Conservation (phyloP, 2,329 filamentous ascomycete species). For the Arthrobotrys megalospora region DNA sequence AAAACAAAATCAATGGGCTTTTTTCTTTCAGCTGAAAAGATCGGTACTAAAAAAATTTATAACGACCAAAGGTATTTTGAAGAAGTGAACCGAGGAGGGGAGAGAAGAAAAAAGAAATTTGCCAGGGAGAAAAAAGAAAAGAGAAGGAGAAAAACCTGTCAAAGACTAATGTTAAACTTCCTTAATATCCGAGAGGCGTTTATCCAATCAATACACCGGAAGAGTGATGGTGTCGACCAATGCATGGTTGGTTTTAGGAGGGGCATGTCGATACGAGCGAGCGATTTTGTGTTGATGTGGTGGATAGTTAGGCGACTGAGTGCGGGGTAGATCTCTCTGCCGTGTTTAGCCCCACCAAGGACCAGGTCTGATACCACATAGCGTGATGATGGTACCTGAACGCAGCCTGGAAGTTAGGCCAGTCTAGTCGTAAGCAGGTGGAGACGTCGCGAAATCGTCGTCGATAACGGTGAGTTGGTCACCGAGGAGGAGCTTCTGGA, state of each 20-base stretch:
- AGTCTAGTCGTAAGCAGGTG: slow-evolving; percentile 48
- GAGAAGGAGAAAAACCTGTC: slow-evolving; percentile 30
- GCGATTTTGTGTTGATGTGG: slow-evolving; percentile 52
- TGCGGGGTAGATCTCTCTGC: slow-evolving; percentile 61
- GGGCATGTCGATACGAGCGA: slow-evolving; percentile 56
- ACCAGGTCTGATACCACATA: slow-evolving; percentile 25
- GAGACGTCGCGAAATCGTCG: slow-evolving; percentile 50
- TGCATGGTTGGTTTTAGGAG: slow-evolving; percentile 35
- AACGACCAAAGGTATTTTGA: slow-evolving; percentile 45
- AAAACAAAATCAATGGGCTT: slow-evolving; percentile 15
- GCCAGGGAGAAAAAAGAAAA: slow-evolving; percentile 24
- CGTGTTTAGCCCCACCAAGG: slow-evolving; percentile 60
- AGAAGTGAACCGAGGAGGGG: slow-evolving; percentile 27
- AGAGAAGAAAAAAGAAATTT: slow-evolving; percentile 35
- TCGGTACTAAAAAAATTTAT: slow-evolving; percentile 26
- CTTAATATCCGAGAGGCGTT: slow-evolving; percentile 37
- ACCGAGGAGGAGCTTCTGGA: slow-evolving; percentile 58
- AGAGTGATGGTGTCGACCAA: slow-evolving; percentile 51
- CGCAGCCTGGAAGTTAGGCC: slow-evolving; percentile 15
- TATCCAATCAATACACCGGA: slow-evolving; percentile 50
- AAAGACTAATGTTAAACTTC: slow-evolving; percentile 42
- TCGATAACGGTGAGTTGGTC: slow-evolving; percentile 53
- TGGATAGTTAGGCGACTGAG: slow-evolving; percentile 44
- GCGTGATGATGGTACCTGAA: slow-evolving; percentile 55
- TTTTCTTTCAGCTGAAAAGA: slow-evolving; percentile 27